A percentile compares a stretch with the other conserved stretches of the same genome.
Evolutionary conservation across 2,329 filamentous ascomycete species (phyloP).

Genomic region (Emmonsiellopsis sp.): DNA sequence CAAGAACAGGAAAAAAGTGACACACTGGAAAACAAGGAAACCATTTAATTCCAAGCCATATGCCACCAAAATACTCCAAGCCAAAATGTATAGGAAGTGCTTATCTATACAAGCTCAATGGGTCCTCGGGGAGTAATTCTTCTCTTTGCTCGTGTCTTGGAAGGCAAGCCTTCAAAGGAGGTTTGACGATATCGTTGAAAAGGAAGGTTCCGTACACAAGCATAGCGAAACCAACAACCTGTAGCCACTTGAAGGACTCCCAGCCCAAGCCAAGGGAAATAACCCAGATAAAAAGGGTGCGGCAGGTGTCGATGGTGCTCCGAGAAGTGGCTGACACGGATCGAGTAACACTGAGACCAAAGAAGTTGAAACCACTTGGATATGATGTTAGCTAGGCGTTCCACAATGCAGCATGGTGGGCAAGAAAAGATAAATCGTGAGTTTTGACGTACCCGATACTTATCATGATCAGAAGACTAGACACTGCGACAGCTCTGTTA

Average conservation of each 20-base stretch:
- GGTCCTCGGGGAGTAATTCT: constrained; percentile 68
- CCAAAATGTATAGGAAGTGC: background rate
- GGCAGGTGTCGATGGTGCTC: constrained; percentile 94
- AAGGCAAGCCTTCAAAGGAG: constrained; percentile 63
- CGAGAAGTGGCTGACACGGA: constrained; percentile 84
- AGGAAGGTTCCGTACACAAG: constrained; percentile 95
- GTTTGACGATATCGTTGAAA: constrained; percentile 87
- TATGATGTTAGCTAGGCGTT: background rate
- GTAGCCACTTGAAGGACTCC: constrained; percentile 97
- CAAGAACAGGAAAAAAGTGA: background rate
- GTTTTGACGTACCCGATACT: constrained; percentile 70
- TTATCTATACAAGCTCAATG: constrained; percentile 56
- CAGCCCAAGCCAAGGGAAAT: constrained; percentile 87
- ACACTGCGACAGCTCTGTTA: constrained; percentile 61
- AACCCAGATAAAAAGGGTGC: constrained; percentile 97
- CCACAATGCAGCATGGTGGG: constrained; percentile 4
- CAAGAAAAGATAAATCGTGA: background rate
- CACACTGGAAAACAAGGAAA: background rate
- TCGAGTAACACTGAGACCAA: constrained; percentile 86
- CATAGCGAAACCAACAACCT: constrained; percentile 78
- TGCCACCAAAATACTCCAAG: background rate
- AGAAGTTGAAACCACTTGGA: constrained; percentile 90
- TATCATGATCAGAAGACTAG: constrained; percentile 88
- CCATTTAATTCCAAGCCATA: background rate
- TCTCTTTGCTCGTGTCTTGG: constrained; percentile 36